phyloP scores from a whole-genome alignment of 441 rosid genomes.

The Flueggea neowawraea region DNA sequence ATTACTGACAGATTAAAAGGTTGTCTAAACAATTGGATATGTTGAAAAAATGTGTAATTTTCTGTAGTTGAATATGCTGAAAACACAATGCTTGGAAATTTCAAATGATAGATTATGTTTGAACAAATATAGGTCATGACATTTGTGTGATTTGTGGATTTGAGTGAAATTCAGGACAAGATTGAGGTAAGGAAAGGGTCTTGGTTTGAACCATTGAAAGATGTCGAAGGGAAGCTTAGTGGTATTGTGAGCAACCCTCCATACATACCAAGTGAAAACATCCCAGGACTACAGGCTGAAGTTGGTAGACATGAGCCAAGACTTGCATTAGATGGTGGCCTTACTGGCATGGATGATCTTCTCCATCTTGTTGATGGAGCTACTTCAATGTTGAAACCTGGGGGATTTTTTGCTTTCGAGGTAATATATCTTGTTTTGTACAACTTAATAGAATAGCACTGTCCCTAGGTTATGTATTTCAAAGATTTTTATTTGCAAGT shows the following conservation, averaged over 20 bases:
- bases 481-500: too few species aligned
- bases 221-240: slow-evolving; percentile 56
- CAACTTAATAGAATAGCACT: background rate
- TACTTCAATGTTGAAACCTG: slow-evolving; percentile 61
- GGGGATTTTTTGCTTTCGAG: slow-evolving; percentile 88
- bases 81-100: too few species aligned
- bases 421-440: slow-evolving; percentile 20
- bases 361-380: slow-evolving; percentile 61
- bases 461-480: background rate
- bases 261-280: slow-evolving; percentile 73
- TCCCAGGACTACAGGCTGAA: slow-evolving; percentile 76
- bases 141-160: background rate
- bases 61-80: too few species aligned
- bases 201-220: slow-evolving; percentile 81
- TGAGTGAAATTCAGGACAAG: slow-evolving; percentile 32
- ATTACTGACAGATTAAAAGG: background rate
- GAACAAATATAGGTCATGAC: background rate
- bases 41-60: too few species aligned
- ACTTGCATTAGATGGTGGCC: slow-evolving; percentile 89
- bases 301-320: slow-evolving; percentile 88
- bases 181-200: slow-evolving; percentile 71
- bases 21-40: too few species aligned
- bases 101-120: too few species aligned
- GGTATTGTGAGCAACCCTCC: slow-evolving; percentile 92
- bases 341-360: slow-evolving; percentile 67